Conservation (phyloP, 768 basidiomycete genomes). For the Boletus patriciae region DNA sequence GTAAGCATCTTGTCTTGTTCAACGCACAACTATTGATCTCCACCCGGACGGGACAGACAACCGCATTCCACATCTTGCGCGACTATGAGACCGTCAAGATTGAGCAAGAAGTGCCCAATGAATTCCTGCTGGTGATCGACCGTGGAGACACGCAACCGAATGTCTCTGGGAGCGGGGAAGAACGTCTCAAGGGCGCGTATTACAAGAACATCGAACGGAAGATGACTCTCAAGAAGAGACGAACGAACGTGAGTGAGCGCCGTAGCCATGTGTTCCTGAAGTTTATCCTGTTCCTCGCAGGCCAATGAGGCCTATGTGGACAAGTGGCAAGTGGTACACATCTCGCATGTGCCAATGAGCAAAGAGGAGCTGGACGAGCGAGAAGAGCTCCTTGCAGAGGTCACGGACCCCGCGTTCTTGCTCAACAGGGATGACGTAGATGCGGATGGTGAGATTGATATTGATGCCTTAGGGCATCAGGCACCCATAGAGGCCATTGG, state of each 20-base stretch:
- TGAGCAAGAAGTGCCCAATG: conserved; percentile 83
- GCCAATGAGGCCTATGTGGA: conserved; percentile 70
- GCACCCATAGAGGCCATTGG: conserved; percentile 45
- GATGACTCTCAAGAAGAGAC: conserved; percentile 83
- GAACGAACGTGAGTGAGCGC: conserved; percentile 61
- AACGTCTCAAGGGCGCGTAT: conserved; percentile 67
- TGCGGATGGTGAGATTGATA: conserved; percentile 58
- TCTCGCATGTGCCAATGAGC: conserved; percentile 69
- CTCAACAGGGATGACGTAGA: conserved; percentile 47
- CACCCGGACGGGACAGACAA: conserved; percentile 44
- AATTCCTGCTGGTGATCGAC: conserved; percentile 76
- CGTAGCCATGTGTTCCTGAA: not conserved
- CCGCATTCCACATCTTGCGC: conserved; percentile 71
- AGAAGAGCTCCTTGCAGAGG: conserved; percentile 75
- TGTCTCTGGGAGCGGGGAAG: conserved; percentile 38
- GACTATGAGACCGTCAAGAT: conserved; percentile 88
- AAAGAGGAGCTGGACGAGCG: conserved; percentile 76
- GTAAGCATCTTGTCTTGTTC: conserved; percentile 33
- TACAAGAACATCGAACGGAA: conserved; percentile 90
- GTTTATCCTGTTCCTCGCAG: conserved; percentile 35
- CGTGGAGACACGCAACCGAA: conserved; percentile 46
- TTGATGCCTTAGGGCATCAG: conserved; percentile 62
- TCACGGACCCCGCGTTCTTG: conserved; percentile 65
- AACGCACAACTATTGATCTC: not conserved
- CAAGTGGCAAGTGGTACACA: conserved; percentile 80